Evolutionary conservation across 2,329 filamentous ascomycete genomes (phyloP).

Genomic region (Curvularia sp.): DNA sequence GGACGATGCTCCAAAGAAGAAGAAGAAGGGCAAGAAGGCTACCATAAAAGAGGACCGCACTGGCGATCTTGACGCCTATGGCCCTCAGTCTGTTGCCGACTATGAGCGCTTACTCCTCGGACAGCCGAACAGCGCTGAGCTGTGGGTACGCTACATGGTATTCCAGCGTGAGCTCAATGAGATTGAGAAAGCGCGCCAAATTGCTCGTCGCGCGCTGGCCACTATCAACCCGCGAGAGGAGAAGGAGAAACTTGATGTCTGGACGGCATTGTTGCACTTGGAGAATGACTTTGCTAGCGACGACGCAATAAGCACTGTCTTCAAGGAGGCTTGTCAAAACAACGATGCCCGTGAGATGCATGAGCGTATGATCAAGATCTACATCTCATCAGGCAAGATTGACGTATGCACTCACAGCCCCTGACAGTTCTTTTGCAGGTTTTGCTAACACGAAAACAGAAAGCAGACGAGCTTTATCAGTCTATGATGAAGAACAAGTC

Average conservation of each 20-base stretch:
- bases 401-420: slow-evolving; percentile 64
- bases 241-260: slow-evolving; percentile 91
- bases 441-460: slow-evolving; percentile 59
- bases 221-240: slow-evolving; percentile 92
- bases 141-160: slow-evolving; percentile 99
- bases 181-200: slow-evolving; percentile 82
- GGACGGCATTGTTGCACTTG: slow-evolving; percentile 92
- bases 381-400: slow-evolving; percentile 87
- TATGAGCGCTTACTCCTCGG: slow-evolving; percentile 92
- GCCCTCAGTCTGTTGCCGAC: slow-evolving; percentile 87
- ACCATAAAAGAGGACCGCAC: slow-evolving; percentile 87
- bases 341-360: slow-evolving; percentile 91
- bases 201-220: slow-evolving; percentile 87
- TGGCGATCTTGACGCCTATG: slow-evolving; percentile 86
- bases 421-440: slow-evolving; percentile 11
- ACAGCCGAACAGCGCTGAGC: slow-evolving; percentile 87
- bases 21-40: slow-evolving; percentile 76
- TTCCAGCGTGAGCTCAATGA: slow-evolving; percentile 95
- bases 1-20: slow-evolving; percentile 60
- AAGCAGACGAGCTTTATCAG: slow-evolving; percentile 89
- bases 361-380: slow-evolving; percentile 89
- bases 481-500: slow-evolving; percentile 82
- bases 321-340: slow-evolving; percentile 91
- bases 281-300: slow-evolving; percentile 90
- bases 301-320: slow-evolving; percentile 81